Evolutionary conservation across 345 rosid genomes (phyloP), one percentile per base, ranked within the genome.

Genomic region (Populus nigra): DNA sequence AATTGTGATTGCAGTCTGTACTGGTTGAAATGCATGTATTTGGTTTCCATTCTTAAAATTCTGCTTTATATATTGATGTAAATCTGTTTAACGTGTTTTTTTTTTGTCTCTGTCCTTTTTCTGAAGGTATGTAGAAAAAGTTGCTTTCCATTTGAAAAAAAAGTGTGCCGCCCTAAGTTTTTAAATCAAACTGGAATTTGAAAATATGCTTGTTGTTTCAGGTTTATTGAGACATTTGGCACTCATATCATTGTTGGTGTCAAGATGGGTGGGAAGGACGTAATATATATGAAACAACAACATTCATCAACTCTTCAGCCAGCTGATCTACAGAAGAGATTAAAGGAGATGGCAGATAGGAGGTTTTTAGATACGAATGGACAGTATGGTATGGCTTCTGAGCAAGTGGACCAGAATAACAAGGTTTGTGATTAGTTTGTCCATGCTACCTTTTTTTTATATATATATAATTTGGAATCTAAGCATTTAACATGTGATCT

Each of bases 191-290:
- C 16, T 47, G 53, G 69, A 67, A 18, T 55, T 25, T 74, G 72
- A 63, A 25, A 65, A 1, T 70, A 65, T 62, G 77, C 23, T 59
- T 43, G 22, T 36, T 31, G 8, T 87, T 76, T 69, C 88, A 94
- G 97, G 86, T 94, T 94, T 83, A 90, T 94, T 72, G 91, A 94
- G 79, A 85, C 53, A 20, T 94, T 82, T 83, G 98, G 98, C 41
- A 94, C 98, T 8, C 98, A 94, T 88, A 84, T 94, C 68, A 86
- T 93, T 75, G 93, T 90, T 84, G 92, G 97, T 74, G 88, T 94
- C 71, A 93, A 93, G 87, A 92, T 93, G 97, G 98, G 98, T 79
- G 98, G 97, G 71, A 93, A 93, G 87, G 98, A 93, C 84, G 99
- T 95, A 53, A 85, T 95, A 79, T 92, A 88, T 79, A 81, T 92